Conservation (phyloP, 805 yeast species). For the Spathaspora boniae region DNA sequence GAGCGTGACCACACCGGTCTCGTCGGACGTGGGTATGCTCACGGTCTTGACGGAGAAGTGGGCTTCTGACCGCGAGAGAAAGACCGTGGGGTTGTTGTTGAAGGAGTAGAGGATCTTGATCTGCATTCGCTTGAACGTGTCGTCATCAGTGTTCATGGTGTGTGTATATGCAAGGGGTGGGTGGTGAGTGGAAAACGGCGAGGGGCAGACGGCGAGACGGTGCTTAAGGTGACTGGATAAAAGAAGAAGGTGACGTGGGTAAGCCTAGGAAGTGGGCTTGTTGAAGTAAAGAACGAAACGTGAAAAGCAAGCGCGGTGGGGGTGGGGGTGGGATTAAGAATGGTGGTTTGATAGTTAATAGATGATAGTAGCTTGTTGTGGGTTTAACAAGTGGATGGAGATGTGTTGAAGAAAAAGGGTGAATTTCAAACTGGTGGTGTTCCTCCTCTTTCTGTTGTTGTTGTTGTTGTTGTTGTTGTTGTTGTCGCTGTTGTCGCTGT, state of each 20-base stretch:
- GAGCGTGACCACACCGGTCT: slow-evolving; percentile 30
- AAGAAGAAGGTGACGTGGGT: neutral
- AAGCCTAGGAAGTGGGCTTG: neutral
- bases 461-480: no score
- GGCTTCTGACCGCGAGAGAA: slow-evolving; percentile 35
- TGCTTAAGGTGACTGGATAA: neutral
- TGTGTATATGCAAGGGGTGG: neutral
- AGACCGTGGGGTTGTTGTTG: slow-evolving; percentile 41
- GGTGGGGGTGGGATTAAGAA: no score
- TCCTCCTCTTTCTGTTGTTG: no score
- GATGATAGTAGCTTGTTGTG: no score
- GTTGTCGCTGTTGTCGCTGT: no score
- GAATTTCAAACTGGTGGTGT: no score
- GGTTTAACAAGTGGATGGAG: no score
- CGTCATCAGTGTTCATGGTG: slow-evolving; percentile 7
- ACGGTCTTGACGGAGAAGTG: slow-evolving; percentile 36
- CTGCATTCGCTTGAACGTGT: slow-evolving; percentile 35
- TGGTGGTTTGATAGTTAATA: no score
- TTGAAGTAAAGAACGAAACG: neutral
- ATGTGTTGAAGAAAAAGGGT: no score
- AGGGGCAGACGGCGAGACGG: neutral
- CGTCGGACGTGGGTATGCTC: slow-evolving; percentile 27
- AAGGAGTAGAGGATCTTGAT: slow-evolving; percentile 44
- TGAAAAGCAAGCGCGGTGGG: neutral
- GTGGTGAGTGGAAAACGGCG: neutral